phyloP scores from a whole-genome alignment of 2,329 filamentous ascomycete genomes.

The Polytolypa hystricis region DNA sequence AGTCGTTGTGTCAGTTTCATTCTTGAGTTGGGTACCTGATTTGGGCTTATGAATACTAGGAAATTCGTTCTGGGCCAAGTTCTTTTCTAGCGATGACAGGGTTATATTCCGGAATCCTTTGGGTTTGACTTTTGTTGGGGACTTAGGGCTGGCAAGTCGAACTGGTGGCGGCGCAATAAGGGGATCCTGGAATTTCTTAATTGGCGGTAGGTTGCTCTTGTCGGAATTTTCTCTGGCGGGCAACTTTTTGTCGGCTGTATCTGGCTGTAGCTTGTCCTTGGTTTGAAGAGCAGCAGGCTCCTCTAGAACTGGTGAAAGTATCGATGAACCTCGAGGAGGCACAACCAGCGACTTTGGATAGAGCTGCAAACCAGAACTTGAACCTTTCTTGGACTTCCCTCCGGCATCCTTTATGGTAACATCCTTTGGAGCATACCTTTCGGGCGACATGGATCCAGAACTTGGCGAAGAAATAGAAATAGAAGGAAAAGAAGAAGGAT shows the following conservation, averaged over 20 bases:
- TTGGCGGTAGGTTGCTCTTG: not conserved
- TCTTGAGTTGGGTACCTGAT: too few relatives aligned
- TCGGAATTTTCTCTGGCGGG: too few relatives aligned
- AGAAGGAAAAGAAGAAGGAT: slow-evolving; percentile 6
- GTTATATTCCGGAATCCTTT: slow-evolving; percentile 8
- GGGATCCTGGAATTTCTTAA: not conserved
- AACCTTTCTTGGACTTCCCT: too few relatives aligned
- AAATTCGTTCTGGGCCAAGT: slow-evolving; percentile 7
- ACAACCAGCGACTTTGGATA: too few relatives aligned
- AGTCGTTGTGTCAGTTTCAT: slow-evolving; percentile 14
- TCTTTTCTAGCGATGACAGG: slow-evolving; percentile 6
- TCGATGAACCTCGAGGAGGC: too few relatives aligned
- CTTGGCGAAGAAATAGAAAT: not conserved
- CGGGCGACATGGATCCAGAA: too few relatives aligned
- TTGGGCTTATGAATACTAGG: slow-evolving; percentile 14
- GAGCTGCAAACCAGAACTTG: too few relatives aligned
- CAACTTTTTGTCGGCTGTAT: too few relatives aligned
- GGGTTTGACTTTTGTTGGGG: slow-evolving; percentile 10
- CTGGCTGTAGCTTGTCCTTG: too few relatives aligned
- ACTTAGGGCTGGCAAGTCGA: slow-evolving; percentile 3
- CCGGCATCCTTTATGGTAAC: too few relatives aligned
- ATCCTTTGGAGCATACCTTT: not conserved
- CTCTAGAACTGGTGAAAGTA: too few relatives aligned
- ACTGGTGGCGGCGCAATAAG: not conserved
- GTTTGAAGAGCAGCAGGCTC: too few relatives aligned